Evolutionary conservation across 352 stramenopile species (phyloP), one percentile per base, ranked within the genome.

Genomic region (Globisporangium lucens): DNA sequence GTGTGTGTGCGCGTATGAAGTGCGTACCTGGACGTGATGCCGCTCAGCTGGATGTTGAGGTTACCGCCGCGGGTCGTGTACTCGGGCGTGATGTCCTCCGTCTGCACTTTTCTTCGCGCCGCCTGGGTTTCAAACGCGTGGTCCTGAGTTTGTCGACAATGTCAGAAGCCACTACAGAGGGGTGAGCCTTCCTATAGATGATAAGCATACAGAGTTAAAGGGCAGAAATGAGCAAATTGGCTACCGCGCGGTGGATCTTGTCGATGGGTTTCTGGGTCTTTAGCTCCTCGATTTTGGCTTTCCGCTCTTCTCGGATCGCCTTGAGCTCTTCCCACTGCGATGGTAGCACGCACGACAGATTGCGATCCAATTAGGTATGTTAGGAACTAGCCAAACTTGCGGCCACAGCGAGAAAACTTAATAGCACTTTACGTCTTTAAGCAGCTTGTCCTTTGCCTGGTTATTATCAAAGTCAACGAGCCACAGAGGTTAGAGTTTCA

Each of bases 11-110:
- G 24, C 24, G 24, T 24, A 20, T n/a, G 41, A n/a, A 49, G 41
- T 17, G 35, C 61, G 36, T 62, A 90, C 85, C 87, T 80, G 15
- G 84, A 74, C n/a, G 91, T 97, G 65, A 93, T 87, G 20, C 88
- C 89, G 47, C 84, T 89, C 61, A 95, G 72, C 7, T 91, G 73
- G 30, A 95, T 78, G 4, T 74, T 71, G n/a, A 77, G 66, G 53
- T 90, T 91, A 7, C 72, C 70, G 0, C 82, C 87, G 33, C 85
- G 76, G 17, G 75, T 53, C 6, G 87, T 95, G 58, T 82, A 90
- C 36, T 92, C 77, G 24, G 77, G 75, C 6, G 76, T 75, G 3
- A 77, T 71, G 43, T 89, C 80, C 67, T 94, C 83, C 15, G 85
- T 66, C 29, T 91, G 82, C 20, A 91, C 82, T 55, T 79, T 72